phyloP scores from a whole-genome alignment of 345 rosid species.

The Nephelium lappaceum region DNA sequence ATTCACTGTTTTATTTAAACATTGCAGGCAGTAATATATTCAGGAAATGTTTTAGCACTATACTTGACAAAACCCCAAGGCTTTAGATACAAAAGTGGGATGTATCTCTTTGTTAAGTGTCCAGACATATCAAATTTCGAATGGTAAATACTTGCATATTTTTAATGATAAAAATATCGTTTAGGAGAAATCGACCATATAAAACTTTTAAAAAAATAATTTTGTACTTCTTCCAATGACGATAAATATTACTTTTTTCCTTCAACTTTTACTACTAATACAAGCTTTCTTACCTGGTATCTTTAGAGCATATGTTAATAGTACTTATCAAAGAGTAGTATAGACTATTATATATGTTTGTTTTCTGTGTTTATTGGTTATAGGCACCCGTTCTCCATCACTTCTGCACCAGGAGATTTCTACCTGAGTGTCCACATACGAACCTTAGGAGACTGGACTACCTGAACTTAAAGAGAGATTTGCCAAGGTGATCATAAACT shows the following conservation, averaged over 20 bases:
- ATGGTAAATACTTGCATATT: slow-evolving; percentile 47
- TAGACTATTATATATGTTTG: not conserved
- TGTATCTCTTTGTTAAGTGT: slow-evolving; percentile 93
- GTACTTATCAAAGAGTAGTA: not conserved
- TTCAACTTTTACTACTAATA: too few species aligned
- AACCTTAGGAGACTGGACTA: slow-evolving; percentile 92
- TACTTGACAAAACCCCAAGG: slow-evolving; percentile 84
- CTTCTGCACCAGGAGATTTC: slow-evolving; percentile 91
- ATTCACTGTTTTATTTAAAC: not conserved
- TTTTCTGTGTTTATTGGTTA: not conserved
- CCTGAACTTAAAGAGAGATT: slow-evolving; percentile 69
- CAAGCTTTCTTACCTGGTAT: not conserved
- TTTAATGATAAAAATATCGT: too few species aligned
- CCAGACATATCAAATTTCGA: slow-evolving; percentile 78
- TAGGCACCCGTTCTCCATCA: slow-evolving; percentile 99
- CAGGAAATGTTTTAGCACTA: slow-evolving; percentile 91
- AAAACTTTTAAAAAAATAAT: too few species aligned
- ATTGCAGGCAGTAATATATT: slow-evolving; percentile 79
- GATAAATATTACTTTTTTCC: too few species aligned
- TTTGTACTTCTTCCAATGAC: too few species aligned
- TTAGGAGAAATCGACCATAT: too few species aligned
- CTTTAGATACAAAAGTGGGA: slow-evolving; percentile 88
- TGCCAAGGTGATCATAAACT: slow-evolving; percentile 49
- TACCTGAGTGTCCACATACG: slow-evolving; percentile 89
- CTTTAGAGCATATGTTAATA: not conserved